A percentile compares a stretch with the other conserved stretches of the same genome.
Conservation (phyloP, 495 filamentous ascomycete genomes). For the Penicillium egyptiacum region DNA sequence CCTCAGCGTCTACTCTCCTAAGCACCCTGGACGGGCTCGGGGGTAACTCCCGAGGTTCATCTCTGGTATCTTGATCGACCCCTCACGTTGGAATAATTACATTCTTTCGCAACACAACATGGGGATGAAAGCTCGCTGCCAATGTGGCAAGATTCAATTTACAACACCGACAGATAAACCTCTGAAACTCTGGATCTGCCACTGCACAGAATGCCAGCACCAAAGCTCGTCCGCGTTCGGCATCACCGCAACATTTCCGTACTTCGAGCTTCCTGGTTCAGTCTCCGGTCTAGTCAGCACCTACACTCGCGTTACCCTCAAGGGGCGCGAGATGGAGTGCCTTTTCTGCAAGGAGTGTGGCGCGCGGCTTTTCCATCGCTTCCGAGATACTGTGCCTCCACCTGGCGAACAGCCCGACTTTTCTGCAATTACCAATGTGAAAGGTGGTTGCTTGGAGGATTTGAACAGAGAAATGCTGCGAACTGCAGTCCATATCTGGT, state of each 20-base stretch:
- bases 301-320: constrained; percentile 47
- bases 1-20: too few relatives aligned
- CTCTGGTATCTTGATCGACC: neutral
- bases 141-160: constrained; percentile 63
- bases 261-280: constrained; percentile 49
- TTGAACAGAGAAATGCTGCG: constrained; percentile 49
- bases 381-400: constrained; percentile 43
- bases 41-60: too few relatives aligned
- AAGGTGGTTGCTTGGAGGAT: constrained; percentile 60
- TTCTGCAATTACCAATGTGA: constrained; percentile 51
- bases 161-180: constrained; percentile 50
- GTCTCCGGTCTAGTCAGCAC: constrained; percentile 39
- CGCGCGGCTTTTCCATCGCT: constrained; percentile 55
- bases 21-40: too few relatives aligned
- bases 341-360: constrained; percentile 63
- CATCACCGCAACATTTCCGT: constrained; percentile 65
- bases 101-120: constrained; percentile 10
- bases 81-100: neutral
- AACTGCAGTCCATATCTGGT: constrained; percentile 61
- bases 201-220: constrained; percentile 64
- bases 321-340: constrained; percentile 49
- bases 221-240: constrained; percentile 70
- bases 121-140: constrained; percentile 57
- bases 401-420: constrained; percentile 20
- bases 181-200: constrained; percentile 65